Conservation (phyloP, 257 asterid species). For the Penstemon newberryi region DNA sequence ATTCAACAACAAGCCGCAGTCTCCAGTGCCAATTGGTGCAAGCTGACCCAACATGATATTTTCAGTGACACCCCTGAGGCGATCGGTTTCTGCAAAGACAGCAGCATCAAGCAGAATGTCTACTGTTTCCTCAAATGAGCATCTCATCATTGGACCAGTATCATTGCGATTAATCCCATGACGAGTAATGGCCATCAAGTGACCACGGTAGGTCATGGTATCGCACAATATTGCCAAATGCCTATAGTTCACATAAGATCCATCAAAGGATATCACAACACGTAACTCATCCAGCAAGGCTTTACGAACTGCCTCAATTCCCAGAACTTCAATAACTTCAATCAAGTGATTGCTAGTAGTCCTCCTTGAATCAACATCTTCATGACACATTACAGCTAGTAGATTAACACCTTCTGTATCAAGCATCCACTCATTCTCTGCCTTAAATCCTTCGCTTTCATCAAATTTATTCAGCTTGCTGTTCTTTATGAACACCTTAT, state of each 20-base stretch:
- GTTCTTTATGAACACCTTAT: conserved; percentile 92
- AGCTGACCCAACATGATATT: conserved; percentile 98
- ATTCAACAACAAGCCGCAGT: conserved; percentile 75
- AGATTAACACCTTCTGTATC: conserved; percentile 99
- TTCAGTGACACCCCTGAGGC: conserved; percentile 92
- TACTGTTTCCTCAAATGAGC: conserved; percentile 97
- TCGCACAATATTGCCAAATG: conserved; percentile 96
- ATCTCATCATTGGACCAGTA: conserved; percentile 99
- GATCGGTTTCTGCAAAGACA: conserved; percentile 85
- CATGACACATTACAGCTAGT: conserved; percentile 89
- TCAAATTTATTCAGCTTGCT: conserved; percentile 74
- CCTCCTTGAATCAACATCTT: conserved; percentile 86
- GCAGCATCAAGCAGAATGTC: conserved; percentile 99
- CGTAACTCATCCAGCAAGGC: conserved; percentile 93
- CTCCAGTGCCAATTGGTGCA: conserved; percentile 98
- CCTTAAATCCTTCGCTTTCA: conserved; percentile 76
- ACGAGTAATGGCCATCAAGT: conserved; percentile 98
- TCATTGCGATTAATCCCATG: conserved; percentile 96
- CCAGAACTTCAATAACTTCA: conserved; percentile 96
- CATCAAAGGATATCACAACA: conserved; percentile 95
- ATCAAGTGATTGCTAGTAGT: conserved; percentile 96
- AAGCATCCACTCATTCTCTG: conserved; percentile 96
- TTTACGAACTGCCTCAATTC: conserved; percentile 96
- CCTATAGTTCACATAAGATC: conserved; percentile 93
- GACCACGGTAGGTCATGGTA: conserved; percentile 99